Base-by-base conservation (phyloP, 148 eudicot genomes). In the Gaultheria prostrata region DNA sequence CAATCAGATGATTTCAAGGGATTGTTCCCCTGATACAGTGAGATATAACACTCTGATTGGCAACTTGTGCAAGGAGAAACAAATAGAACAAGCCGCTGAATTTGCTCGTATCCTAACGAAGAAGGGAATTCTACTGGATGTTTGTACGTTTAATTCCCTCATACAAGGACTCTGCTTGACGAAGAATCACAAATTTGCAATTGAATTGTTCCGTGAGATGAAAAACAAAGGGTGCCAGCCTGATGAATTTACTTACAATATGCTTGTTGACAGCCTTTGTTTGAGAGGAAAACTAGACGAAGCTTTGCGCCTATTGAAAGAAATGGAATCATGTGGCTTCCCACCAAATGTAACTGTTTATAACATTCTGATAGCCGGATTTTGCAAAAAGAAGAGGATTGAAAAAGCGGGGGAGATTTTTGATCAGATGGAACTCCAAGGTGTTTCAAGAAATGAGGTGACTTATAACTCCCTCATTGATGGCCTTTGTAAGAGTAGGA, bases 361-460 rank as follows among this genome's bases (percentile, higher is more conserved):
- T 83, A 97, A 92, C 76, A 94, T 93, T 48, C 88, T 97, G 45
- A 97, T 97, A 80, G 93, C 90, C 2, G 99, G 95, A 33, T 88
- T 94, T 51, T 97, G 98, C 90, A 97, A 92, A 83, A 93, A 90
- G 87, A 90, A 87, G 83, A 91, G 89, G 88, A 89, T 93, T 63
- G 97, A 92, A 88, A 95, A 93, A 75, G 99, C 98, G 8, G 98
- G 93, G 87, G 99, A 94, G 89, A 86, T 97, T 48, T 97, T 97
- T 53, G 97, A 94, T 86, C 97, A 93, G 81, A 97, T 97, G 98
- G 99, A 97, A 86, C 85, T 94, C 18, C 94, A 85, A 72, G 98
- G 99, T 76, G 89, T 97, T 50, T 94, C 99, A 8, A 91, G 97
- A 82, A 92, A 89, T 87, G 72, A 85, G 84, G 91, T 89, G 51